Base-by-base conservation (phyloP, 2,329 filamentous ascomycete species). In the Keithomyces neogunnii region DNA sequence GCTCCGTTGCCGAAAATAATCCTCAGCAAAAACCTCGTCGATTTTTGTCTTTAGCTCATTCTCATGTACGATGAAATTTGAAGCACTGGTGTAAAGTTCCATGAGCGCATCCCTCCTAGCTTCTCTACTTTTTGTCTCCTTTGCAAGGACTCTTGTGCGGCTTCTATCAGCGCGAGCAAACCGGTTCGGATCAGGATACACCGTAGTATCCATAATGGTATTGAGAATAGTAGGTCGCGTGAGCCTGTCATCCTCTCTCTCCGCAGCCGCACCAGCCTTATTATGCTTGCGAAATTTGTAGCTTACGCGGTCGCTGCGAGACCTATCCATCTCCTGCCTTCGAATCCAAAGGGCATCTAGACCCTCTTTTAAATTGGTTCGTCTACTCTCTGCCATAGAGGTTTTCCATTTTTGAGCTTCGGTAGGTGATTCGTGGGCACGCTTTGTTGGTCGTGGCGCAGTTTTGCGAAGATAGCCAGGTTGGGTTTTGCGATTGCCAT, bases 31-130 rank as follows among this genome's bases (percentile, higher is more conserved):
- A n/a, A 85, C 76, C 56, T 76, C 71, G 28, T 95, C 86, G 51
- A 96, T 84, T 57, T 83, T 79, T 13, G 75, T 74, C 59, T 87
- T 79, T 35, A 99, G 78, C 66, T 95, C 85, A 48, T 77, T 72
- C 66, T 95, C 90, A 29, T 79, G 84, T 19, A 89, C 84, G 64
- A 99, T 96, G 71, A 97, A 99, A 39, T 81, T 74, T 30, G 86
- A 81, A 4, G 93, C 90, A 60, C 90, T 87, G 72, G 93, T 87
- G 71, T 99, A 99, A 10, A 99, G 78, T 53, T 88, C 84, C 69
- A 96, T 89, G 32, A 99, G 71, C 13, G 85, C 79, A 57, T 92
- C 82, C 54, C 80, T 76, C 48, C 86, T 80, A 49, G 77, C 74
- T 52, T 83, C 76, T 43, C 75, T 73, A 63, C 83, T 82, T 8